Conservation (phyloP, 371 early-diverging fungal genomes). For the Mortierella sp. region DNA sequence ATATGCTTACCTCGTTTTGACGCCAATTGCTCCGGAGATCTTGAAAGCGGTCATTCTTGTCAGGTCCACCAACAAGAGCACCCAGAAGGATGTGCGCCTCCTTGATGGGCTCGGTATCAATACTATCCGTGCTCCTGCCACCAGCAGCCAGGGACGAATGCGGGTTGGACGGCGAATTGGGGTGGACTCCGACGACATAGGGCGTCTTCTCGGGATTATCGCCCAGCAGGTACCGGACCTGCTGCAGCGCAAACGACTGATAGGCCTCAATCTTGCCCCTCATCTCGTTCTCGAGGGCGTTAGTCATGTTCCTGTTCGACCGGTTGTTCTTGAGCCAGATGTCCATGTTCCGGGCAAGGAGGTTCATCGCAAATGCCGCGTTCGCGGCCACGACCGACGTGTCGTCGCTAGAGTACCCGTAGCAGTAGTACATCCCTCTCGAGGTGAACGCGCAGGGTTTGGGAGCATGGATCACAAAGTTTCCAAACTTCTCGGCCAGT, state of each 20-base stretch:
- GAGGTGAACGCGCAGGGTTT: constrained; percentile 60
- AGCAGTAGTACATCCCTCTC: constrained; percentile 69
- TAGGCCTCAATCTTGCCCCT: constrained; percentile 51
- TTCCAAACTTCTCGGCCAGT: constrained; percentile 53
- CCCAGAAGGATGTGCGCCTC: constrained; percentile 63
- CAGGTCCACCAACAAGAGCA: constrained; percentile 71
- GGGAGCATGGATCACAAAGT: constrained; percentile 21
- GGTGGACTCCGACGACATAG: constrained; percentile 70
- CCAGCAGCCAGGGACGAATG: constrained; percentile 72
- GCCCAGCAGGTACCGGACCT: constrained; percentile 68
- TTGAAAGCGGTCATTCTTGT: constrained; percentile 62
- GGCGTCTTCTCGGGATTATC: constrained; percentile 69
- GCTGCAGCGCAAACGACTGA: constrained; percentile 60
- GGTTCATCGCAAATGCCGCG: constrained; percentile 32
- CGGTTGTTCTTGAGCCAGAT: background rate
- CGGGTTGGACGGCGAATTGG: constrained; percentile 71
- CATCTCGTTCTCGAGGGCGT: background rate
- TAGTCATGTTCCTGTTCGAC: background rate
- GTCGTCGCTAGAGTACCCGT: constrained; percentile 59
- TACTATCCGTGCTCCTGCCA: constrained; percentile 61
- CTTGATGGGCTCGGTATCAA: constrained; percentile 58
- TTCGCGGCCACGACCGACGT: constrained; percentile 60
- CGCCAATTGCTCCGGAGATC: constrained; percentile 63
- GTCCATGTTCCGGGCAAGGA: constrained; percentile 24
- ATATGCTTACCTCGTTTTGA: constrained; percentile 58